Evolutionary conservation across 2,329 filamentous ascomycete genomes (phyloP).

Genomic region (Alternaria triticina): DNA sequence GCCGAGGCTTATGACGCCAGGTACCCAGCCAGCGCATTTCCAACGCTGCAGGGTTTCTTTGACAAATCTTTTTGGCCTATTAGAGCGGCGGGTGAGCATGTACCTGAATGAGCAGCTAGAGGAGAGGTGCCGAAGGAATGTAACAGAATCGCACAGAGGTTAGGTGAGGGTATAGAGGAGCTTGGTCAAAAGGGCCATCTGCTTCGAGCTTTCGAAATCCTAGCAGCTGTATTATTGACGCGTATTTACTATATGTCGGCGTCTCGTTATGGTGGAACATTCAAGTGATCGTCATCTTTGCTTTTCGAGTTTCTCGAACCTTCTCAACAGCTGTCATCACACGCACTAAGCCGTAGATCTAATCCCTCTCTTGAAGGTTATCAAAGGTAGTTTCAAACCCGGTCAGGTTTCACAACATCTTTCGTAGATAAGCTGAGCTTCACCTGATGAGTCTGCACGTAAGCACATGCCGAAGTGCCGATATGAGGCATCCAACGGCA

Average conservation of each 20-base stretch:
- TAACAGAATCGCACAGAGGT: not conserved
- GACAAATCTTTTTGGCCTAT: slow-evolving; percentile 27
- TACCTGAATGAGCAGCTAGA: slow-evolving; percentile 5
- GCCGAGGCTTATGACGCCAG: slow-evolving; percentile 15
- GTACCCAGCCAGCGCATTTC: slow-evolving; percentile 10
- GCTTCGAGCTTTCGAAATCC: not conserved
- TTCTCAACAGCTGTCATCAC: not conserved
- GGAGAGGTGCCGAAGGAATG: not conserved
- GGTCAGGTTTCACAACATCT: not conserved
- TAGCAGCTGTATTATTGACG: not conserved
- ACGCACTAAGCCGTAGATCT: not conserved
- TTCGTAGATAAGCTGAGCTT: not conserved
- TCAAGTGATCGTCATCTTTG: not conserved
- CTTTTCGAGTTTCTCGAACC: not conserved
- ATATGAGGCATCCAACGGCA: not conserved
- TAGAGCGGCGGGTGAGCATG: not conserved
- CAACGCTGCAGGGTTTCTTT: slow-evolving; percentile 1
- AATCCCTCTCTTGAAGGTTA: not conserved
- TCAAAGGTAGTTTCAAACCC: not conserved
- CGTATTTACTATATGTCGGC: not conserved
- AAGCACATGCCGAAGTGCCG: slow-evolving; percentile 13
- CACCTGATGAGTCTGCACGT: not conserved
- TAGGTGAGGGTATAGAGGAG: not conserved
- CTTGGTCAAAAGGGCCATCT: not conserved
- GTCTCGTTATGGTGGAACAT: not conserved